Evolutionary conservation across 805 yeast species (phyloP), one percentile per base, ranked within the genome.

Genomic region (Saturnispora mendoncae): DNA sequence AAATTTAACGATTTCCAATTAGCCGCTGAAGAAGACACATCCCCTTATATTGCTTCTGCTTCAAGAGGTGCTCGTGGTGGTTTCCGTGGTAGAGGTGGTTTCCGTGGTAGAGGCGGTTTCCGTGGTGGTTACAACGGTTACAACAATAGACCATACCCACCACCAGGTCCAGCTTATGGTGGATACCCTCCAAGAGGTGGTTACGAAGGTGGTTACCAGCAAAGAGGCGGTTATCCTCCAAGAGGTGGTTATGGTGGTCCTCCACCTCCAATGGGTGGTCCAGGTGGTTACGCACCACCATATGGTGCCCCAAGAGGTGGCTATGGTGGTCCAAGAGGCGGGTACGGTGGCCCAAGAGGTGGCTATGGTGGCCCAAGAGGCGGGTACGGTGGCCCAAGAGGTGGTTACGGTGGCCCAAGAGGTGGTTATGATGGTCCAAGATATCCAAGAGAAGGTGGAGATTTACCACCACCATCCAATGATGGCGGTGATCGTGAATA

Each of bases 11-110:
- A 56, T 28, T 60, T 77, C 40, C 67, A 76, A 46, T 67, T 85
- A 44, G 65, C 77, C 39, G 84, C 83, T 45, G 95, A 85, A 64
- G 85, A 81, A 62, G 96, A 86, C 55, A 72, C 76, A 37, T 64
- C 76, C 42, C 79, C 79, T 39, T 74, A 71, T 51, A 67, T 73
- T 41, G 60, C 38, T 12, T 10, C 38, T 18, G 31, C 38, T 13
- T 27, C 38, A 46, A 49, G 60, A 39, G 54, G 55, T 32, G 48
- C 52, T 17, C 51, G 47, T 50, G 38, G 56, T 27, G 36, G 40
- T 7, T 26, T 50, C 39, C 47, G 38, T 37, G 49, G 44, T 21
- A 34, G 50, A 54, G 34, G 56, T 21, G 34, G 40, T 12, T 13
- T 49, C 41, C 47, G 41, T 37, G 50, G 46, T 9, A 36, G 49